Base-by-base conservation (phyloP, 2,329 filamentous ascomycete genomes). In the Ophiostoma sp. region DNA sequence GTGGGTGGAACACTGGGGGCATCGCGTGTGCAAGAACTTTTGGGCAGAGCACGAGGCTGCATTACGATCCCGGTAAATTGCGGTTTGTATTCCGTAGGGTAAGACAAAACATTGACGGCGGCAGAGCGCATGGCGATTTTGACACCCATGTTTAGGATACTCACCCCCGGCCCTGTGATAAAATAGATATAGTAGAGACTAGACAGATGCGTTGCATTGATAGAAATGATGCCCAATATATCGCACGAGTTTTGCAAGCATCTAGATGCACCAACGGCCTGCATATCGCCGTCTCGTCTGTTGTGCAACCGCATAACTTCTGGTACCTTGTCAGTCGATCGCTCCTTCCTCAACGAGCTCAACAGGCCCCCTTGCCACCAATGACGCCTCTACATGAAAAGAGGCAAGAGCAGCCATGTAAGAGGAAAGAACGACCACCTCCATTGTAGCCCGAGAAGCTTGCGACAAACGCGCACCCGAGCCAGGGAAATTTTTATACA, bases 1-100 rank as follows among this genome's bases (percentile, higher is more conserved):
- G 93, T 98, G 95, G 95, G 86, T 92, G 57, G 94, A 98, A 63
- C 91, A 95, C 80, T 95, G 94, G 92, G 93, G 92, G 0, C 92
- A 95, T 82, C 85, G 89, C 75, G 88, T 89, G 25, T 98, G 95
- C 82, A 89, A 89, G 80, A 91, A 92, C 75, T 97, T 97, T 79
- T 98, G 95, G 95, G 84, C 91, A 74, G 86, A 91, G 77, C 91
- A 97, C 80, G 92, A 93, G 80, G 85, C 85, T 71, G 85, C 86
- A 73, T 83, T 97, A 76, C 88, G 89, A 76, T 76, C 76, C 9
- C 73, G 75, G n/a, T 78, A 69, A 73, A 9, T 15, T 25, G 31
- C 1, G 1, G 8, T 19, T 28, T 5, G 8, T 11, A 15, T 31
- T 17, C 50, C 2, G 42, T 3, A 71, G 17, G 55, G 22, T 28